Percentiles rank a stretch among this genome's conserved stretches.
These are phyloP conservation scores for Solanum arcanum DNA, from an alignment of 257 asterid genomes.

Conservation along the genomic window DNA sequence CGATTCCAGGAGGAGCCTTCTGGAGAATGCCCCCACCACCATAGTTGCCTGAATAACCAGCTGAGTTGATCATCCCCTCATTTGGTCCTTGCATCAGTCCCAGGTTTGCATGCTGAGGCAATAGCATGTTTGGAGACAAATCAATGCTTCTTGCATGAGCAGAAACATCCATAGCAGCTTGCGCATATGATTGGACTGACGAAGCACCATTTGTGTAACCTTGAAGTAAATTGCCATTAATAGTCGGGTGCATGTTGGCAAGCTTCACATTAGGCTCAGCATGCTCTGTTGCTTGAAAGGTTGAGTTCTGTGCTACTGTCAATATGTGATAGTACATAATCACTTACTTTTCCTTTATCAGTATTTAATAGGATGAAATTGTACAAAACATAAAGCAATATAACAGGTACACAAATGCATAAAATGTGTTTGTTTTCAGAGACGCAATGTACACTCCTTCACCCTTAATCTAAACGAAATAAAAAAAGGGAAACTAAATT, in stretches of 20 bases:
- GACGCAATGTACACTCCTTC: background rate
- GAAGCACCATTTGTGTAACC: constrained; percentile 35
- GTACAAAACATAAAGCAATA: background rate
- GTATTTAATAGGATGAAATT: background rate
- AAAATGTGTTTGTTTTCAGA: background rate
- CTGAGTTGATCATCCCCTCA: constrained; percentile 35
- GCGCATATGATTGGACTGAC: constrained; percentile 33
- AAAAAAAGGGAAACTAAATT: background rate
- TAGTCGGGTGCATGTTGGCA: constrained; percentile 36
- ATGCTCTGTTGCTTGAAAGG: constrained; percentile 28
- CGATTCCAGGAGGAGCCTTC: constrained; percentile 38
- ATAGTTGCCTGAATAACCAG: constrained; percentile 37
- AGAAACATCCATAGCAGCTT: constrained; percentile 32
- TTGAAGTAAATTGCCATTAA: constrained; percentile 21
- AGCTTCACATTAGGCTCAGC: constrained; percentile 29
- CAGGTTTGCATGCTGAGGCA: constrained; percentile 40
- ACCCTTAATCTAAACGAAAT: background rate
- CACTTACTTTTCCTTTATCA: background rate
- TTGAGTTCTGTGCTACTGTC: constrained; percentile 37
- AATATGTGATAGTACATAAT: background rate
- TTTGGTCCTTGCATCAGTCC: constrained; percentile 53
- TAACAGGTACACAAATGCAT: background rate
- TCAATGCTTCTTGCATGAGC: constrained; percentile 34
- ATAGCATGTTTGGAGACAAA: constrained; percentile 23
- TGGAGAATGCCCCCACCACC: constrained; percentile 40